These are phyloP conservation scores for Mucor piriformis DNA, from an alignment of 371 early-diverging fungal genomes.

Conservation along the genomic window DNA sequence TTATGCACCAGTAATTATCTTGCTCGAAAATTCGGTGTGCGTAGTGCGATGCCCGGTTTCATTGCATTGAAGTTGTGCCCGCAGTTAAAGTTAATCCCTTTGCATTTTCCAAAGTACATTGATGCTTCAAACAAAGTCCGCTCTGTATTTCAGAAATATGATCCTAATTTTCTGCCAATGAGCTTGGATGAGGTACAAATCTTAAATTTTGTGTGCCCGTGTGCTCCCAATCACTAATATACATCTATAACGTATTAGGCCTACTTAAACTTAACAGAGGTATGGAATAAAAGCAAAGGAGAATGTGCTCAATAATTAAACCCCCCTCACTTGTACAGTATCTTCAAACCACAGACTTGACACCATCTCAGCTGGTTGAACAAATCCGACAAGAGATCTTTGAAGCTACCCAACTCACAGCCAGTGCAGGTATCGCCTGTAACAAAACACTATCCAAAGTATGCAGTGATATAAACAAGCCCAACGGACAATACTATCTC, in stretches of 20 bases:
- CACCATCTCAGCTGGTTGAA: slow-evolving; percentile 52
- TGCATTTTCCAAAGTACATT: slow-evolving; percentile 60
- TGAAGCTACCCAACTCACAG: slow-evolving; percentile 56
- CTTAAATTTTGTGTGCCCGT: no score
- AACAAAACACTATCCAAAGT: slow-evolving; percentile 63
- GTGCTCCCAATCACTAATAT: no score
- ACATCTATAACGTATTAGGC: slow-evolving; percentile 33
- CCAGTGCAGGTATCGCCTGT: slow-evolving; percentile 71
- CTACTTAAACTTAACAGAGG: slow-evolving; percentile 64
- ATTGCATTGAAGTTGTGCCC: slow-evolving; percentile 70
- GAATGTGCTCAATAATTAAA: no score
- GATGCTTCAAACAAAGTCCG: slow-evolving; percentile 52
- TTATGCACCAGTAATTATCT: slow-evolving; percentile 74
- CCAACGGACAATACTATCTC: slow-evolving; percentile 63
- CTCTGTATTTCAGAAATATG: slow-evolving; percentile 54
- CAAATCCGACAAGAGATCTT: slow-evolving; percentile 61
- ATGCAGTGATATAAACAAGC: slow-evolving; percentile 68
- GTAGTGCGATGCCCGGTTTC: slow-evolving; percentile 74
- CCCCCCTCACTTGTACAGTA: no score
- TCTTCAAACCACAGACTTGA: slow-evolving; percentile 39
- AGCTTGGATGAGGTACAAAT: slow-evolving; percentile 66
- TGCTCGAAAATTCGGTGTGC: slow-evolving; percentile 67
- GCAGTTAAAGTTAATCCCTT: slow-evolving; percentile 55
- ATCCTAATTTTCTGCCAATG: slow-evolving; percentile 59
- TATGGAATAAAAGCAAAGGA: slow-evolving; percentile 6